These are phyloP conservation scores for Hippophae rhamnoides DNA, from an alignment of 306 rosid genomes.

Conservation along the genomic window DNA sequence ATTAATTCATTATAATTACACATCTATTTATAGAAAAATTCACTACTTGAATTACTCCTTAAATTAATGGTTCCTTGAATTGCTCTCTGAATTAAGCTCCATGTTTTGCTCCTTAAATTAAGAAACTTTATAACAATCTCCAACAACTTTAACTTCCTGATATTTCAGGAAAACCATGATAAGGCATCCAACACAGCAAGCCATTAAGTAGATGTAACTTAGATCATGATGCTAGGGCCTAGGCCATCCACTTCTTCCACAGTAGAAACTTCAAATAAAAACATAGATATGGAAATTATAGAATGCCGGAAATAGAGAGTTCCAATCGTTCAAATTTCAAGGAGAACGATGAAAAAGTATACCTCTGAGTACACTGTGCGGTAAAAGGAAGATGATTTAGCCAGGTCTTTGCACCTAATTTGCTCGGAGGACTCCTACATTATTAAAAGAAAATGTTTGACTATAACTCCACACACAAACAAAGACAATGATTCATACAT, in stretches of 20 bases:
- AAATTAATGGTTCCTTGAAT: no score
- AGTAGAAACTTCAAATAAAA: background rate
- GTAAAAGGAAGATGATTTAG: constrained; percentile 16
- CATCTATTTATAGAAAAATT: no score
- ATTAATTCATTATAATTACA: no score
- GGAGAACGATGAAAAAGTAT: no score
- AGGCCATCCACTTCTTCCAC: background rate
- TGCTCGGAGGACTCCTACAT: constrained; percentile 17
- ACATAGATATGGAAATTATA: background rate
- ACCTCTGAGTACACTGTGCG: constrained; percentile 30
- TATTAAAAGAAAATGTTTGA: background rate
- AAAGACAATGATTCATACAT: background rate
- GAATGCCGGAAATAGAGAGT: no score
- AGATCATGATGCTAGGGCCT: background rate
- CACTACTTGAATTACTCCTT: no score
- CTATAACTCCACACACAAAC: background rate
- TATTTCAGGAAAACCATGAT: background rate
- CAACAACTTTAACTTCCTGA: no score
- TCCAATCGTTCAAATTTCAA: no score
- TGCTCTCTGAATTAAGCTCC: no score
- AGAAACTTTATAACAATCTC: no score
- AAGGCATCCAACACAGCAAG: background rate
- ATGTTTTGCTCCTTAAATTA: no score
- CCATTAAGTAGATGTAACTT: no score
- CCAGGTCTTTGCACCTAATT: constrained; percentile 16